Evolutionary conservation across 352 stramenopile genomes (phyloP), one percentile per base, ranked within the genome.

Genomic region (Phytophthora vignae): DNA sequence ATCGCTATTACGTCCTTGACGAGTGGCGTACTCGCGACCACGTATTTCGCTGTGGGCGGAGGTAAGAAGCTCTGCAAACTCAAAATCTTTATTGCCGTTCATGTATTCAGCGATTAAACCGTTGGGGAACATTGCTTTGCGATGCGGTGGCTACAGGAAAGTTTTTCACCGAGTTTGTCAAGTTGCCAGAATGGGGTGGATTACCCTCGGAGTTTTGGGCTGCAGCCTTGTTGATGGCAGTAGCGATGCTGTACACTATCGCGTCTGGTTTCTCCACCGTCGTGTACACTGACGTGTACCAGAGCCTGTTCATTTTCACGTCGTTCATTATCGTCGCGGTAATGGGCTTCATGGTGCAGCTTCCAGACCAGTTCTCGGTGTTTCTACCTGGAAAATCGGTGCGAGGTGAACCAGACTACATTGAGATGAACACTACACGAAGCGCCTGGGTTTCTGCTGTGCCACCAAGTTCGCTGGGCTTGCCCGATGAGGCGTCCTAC

Each of bases 221-320:
- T 1, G 85, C 85, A 1, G 71, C 73, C 9, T 70, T 88, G 29
- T 77, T 94, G 56, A 94, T 94, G 87, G 48, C 74, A 11, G 63
- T 93, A 31, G 85, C 82, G 11, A 78, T 94, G 42, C 38, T 91
- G 29, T 94, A 94, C 73, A 94, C 87, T 1, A 76, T 94, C 57
- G 83, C 83, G 3, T 83, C 87, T 4, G 87, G 87, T 0, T 94
- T 84, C 69, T 89, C 85, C 40, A 91, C 87, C 1, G 84, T 93
- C 36, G 87, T 94, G 55, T 92, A 90, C 81, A 94, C 87, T 25
- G 87, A 94, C 42, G 85, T 94, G 31, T 94, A 94, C 64, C 87
- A 94, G 74, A 93, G 85, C 40, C 25, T 93, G 25, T 94, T 94
- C 60, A 93, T 94, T 71, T 94, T 92, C 66, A 73, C 78, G 48